Evolutionary conservation across 352 stramenopile species (phyloP).

Genomic region (Salisapilia sapeloensis): DNA sequence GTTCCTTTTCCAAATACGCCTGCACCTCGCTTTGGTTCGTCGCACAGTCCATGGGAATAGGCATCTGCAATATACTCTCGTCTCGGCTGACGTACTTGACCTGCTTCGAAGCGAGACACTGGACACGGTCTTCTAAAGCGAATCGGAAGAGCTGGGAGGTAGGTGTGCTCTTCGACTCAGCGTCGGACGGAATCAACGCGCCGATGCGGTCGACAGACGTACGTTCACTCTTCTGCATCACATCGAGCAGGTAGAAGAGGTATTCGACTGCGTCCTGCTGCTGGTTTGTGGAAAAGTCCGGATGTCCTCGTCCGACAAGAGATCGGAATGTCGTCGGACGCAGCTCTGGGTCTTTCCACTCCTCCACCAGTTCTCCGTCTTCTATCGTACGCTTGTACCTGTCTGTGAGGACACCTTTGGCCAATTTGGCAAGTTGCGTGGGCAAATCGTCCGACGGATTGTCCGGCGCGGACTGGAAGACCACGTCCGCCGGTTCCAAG

Average conservation of each 20-base stretch:
- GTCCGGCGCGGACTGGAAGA: conserved; percentile 28
- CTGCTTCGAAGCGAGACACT: conserved; percentile 52
- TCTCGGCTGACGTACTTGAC: conserved; percentile 79
- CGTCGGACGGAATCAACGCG: conserved; percentile 14
- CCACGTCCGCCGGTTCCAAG: conserved; percentile 28
- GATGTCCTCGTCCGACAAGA: conserved; percentile 88
- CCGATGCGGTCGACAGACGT: conserved; percentile 28
- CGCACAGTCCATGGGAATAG: conserved; percentile 77
- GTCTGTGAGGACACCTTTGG: conserved; percentile 72
- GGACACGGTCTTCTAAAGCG: conserved; percentile 66
- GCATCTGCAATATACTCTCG: conserved; percentile 66
- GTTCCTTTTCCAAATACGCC: conserved; percentile 72
- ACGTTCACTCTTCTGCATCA: conserved; percentile 79
- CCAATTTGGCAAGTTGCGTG: conserved; percentile 88
- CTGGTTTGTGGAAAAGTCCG: conserved; percentile 93
- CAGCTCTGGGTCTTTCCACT: conserved; percentile 19
- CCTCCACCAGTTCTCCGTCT: conserved; percentile 14
- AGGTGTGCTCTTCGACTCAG: conserved; percentile 14
- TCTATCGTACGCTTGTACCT: conserved; percentile 58
- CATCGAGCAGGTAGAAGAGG: conserved; percentile 91
- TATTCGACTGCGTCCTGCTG: conserved; percentile 98
- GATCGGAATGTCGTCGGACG: conserved; percentile 87
- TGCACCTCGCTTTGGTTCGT: conserved; percentile 75
- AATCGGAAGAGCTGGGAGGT: conserved; percentile 90
- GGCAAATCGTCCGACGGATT: conserved; percentile 68